Evolutionary conservation across 2,329 filamentous ascomycete genomes (phyloP).

Genomic region (Periconia digitata): DNA sequence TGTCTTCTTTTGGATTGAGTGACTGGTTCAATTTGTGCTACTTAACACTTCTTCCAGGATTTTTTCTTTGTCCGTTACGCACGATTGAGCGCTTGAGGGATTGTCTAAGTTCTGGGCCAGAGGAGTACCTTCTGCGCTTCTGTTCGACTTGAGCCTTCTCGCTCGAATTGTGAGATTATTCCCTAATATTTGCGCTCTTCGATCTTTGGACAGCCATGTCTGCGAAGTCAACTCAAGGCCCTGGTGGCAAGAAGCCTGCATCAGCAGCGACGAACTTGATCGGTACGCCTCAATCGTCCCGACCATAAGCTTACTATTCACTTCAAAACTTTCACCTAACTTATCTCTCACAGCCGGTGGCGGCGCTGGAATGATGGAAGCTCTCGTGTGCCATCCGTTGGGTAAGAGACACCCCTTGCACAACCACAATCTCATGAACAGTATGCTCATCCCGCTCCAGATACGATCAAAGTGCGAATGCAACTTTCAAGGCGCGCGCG

Average conservation of each 20-base stretch:
- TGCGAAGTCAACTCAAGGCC: conserved; percentile 59
- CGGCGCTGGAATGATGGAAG: conserved; percentile 99
- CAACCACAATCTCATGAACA: neutral
- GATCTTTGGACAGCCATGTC: conserved; percentile 51
- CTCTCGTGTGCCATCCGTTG: conserved; percentile 90
- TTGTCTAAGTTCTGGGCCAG: conserved; percentile 19
- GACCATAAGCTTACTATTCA: neutral
- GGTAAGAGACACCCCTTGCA: conserved; percentile 55
- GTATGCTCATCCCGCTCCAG: conserved; percentile 48
- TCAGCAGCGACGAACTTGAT: conserved; percentile 90
- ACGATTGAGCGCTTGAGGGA: conserved; percentile 19
- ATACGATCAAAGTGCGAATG: conserved; percentile 99
- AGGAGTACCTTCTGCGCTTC: conserved; percentile 13
- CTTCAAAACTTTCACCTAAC: conserved; percentile 12
- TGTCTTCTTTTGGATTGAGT: conserved; percentile 7
- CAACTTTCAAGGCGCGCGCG: conserved; percentile 88
- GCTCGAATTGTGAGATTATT: neutral
- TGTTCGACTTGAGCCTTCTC: conserved; percentile 6
- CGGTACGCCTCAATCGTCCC: conserved; percentile 56
- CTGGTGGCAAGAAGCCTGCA: conserved; percentile 72
- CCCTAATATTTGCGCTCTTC: neutral
- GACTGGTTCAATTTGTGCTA: conserved; percentile 3
- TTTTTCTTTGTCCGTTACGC: conserved; percentile 21
- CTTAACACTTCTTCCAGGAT: conserved; percentile 4
- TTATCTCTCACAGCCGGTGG: conserved; percentile 71